These are phyloP conservation scores for Prunus mongolica DNA, from an alignment of 306 rosid genomes.

Conservation along the genomic window DNA sequence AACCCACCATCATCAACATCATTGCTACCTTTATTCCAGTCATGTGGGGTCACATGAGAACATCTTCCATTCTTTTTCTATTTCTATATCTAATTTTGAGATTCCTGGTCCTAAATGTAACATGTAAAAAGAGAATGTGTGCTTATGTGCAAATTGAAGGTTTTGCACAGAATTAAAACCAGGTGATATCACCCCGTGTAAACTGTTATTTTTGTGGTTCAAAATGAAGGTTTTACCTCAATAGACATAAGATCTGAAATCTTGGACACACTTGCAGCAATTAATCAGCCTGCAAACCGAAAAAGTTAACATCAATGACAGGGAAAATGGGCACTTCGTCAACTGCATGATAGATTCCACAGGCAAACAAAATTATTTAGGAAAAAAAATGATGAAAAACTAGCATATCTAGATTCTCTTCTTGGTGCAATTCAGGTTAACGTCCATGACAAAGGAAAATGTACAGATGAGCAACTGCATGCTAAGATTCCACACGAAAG, in stretches of 20 bases:
- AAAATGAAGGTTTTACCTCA: conserved; percentile 49
- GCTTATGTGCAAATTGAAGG: not conserved
- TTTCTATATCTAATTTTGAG: not conserved
- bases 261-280: conserved; percentile 21
- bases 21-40: not conserved
- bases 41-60: not conserved
- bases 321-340: conserved; percentile 5
- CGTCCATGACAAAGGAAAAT: conserved; percentile 14
- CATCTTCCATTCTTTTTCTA: not conserved
- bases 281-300: conserved; percentile 67
- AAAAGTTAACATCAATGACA: conserved; percentile 24
- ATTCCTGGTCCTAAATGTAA: not conserved
- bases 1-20: not conserved
- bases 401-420: not conserved
- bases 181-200: not conserved
- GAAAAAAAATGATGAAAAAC: not conserved
- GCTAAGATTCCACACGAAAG: not conserved
- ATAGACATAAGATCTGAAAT: conserved; percentile 28
- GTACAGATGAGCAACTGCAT: conserved; percentile 2
- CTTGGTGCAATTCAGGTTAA: not conserved
- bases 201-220: not conserved
- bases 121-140: not conserved
- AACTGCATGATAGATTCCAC: conserved; percentile 1
- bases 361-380: not conserved
- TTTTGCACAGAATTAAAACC: not conserved